Conservation (phyloP, 2,329 filamentous ascomycete species). For the Neurospora crassa region DNA sequence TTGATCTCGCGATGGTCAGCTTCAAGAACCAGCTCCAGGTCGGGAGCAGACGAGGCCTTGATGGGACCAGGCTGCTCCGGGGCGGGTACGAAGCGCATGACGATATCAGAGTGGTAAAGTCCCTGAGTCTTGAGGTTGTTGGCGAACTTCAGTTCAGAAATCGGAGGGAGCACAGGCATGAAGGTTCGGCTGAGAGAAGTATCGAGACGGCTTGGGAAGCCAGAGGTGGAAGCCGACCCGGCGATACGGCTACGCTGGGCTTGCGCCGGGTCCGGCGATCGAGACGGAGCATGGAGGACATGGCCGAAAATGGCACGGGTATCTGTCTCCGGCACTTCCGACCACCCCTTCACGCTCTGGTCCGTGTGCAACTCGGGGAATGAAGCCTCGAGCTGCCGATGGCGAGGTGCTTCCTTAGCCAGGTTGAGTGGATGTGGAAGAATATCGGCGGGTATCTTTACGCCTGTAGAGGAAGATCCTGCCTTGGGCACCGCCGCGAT, state of each 20-base stretch:
- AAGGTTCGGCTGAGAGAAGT: conserved; percentile 28
- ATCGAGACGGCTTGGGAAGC: conserved; percentile 9
- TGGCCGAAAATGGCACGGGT: conserved; percentile 42
- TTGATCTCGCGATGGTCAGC: conserved; percentile 25
- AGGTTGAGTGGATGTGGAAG: conserved; percentile 13
- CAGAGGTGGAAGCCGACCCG: conserved; percentile 2
- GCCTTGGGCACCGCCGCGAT: conserved; percentile 9
- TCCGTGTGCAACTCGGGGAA: neutral
- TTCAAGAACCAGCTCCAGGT: conserved; percentile 29
- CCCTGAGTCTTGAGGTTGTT: conserved; percentile 20
- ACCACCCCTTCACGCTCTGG: conserved; percentile 17
- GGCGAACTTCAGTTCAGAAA: conserved; percentile 32
- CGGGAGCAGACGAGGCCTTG: conserved; percentile 13
- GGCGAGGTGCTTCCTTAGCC: neutral
- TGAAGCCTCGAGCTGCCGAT: neutral
- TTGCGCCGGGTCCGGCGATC: neutral
- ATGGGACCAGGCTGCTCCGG: conserved; percentile 13
- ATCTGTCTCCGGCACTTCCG: conserved; percentile 12
- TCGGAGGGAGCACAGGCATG: conserved; percentile 36
- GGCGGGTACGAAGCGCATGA: conserved; percentile 37
- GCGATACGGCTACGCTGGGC: neutral
- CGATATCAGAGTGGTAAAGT: conserved; percentile 25
- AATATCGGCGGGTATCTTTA: conserved; percentile 6
- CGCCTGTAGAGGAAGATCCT: neutral
- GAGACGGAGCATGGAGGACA: conserved; percentile 29